phyloP scores from a whole-genome alignment of 2,329 filamentous ascomycete genomes.

The Microcyclospora tardicrescens region DNA sequence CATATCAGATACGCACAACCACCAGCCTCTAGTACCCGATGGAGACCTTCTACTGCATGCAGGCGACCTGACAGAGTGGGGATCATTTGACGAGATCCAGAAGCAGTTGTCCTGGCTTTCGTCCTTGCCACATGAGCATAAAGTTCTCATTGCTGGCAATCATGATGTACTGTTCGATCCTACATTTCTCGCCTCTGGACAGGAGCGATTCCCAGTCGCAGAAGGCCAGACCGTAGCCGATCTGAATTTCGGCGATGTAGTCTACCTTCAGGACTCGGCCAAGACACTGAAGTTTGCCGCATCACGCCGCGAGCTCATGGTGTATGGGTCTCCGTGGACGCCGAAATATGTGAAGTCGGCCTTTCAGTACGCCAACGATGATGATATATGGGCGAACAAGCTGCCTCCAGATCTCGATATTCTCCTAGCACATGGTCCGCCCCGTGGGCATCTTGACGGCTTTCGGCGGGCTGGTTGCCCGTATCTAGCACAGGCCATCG shows the following conservation, averaged over 20 bases:
- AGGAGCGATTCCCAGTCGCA: slow-evolving; percentile 38
- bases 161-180: slow-evolving; percentile 11
- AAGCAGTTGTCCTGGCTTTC: slow-evolving; percentile 10
- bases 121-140: slow-evolving; percentile 16
- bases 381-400: slow-evolving; percentile 15
- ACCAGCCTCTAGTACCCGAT: slow-evolving; percentile 4
- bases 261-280: slow-evolving; percentile 22
- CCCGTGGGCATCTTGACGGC: slow-evolving; percentile 27
- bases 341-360: slow-evolving; percentile 44
- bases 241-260: slow-evolving; percentile 19
- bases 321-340: slow-evolving; percentile 67
- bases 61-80: slow-evolving; percentile 11
- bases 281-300: slow-evolving; percentile 37
- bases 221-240: slow-evolving; percentile 19
- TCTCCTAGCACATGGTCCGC: slow-evolving; percentile 29
- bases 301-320: slow-evolving; percentile 42
- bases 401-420: slow-evolving; percentile 21
- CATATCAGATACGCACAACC: slow-evolving; percentile 19
- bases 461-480: slow-evolving; percentile 28
- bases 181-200: slow-evolving; percentile 27
- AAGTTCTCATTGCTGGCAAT: slow-evolving; percentile 17
- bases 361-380: slow-evolving; percentile 28
- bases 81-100: slow-evolving; percentile 10
- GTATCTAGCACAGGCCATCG: slow-evolving; percentile 19
- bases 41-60: slow-evolving; percentile 15